A percentile compares a stretch with the other conserved stretches of the same genome.
These are phyloP conservation scores for Penicillium corylophilum DNA, from an alignment of 2,329 filamentous ascomycete species.

Conservation along the genomic window DNA sequence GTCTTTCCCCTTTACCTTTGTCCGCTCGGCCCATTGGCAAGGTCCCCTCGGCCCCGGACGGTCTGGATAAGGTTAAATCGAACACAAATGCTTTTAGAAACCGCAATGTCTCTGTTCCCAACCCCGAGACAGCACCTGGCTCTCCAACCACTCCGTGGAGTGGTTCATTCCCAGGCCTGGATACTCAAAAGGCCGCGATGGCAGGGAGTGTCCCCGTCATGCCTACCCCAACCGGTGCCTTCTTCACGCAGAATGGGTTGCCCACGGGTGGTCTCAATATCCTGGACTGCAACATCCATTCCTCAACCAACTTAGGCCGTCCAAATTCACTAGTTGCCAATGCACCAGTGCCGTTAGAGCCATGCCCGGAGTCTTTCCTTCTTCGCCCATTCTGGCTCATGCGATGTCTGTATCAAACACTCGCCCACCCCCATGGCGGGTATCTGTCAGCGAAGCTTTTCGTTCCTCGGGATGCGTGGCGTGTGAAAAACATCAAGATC, in stretches of 20 bases:
- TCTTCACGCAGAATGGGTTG: constrained; percentile 58
- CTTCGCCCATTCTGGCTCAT: constrained; percentile 98
- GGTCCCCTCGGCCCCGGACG: constrained; percentile 41
- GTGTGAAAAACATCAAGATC: constrained; percentile 88
- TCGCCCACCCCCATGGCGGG: constrained; percentile 85
- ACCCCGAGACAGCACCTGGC: constrained; percentile 60
- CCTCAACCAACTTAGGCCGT: constrained; percentile 62
- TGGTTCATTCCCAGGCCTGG: constrained; percentile 60
- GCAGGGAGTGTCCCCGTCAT: constrained; percentile 59
- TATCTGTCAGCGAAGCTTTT: constrained; percentile 92
- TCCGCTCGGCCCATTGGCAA: constrained; percentile 39
- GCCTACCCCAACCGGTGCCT: constrained; percentile 65
- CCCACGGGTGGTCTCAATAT: constrained; percentile 70
- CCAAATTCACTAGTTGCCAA: constrained; percentile 62
- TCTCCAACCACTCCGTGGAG: constrained; percentile 75
- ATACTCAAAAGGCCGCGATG: constrained; percentile 47
- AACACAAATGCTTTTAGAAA: constrained; percentile 70
- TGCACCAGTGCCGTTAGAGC: constrained; percentile 76
- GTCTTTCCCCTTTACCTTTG: constrained; percentile 32
- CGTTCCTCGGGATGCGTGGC: constrained; percentile 88
- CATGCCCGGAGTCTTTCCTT: constrained; percentile 84
- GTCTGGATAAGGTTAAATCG: constrained; percentile 66
- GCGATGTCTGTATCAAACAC: constrained; percentile 87
- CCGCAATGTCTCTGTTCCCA: constrained; percentile 69
- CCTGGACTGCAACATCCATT: constrained; percentile 81